phyloP scores from a whole-genome alignment of 306 rosid genomes.

The Begonia masoniana region DNA sequence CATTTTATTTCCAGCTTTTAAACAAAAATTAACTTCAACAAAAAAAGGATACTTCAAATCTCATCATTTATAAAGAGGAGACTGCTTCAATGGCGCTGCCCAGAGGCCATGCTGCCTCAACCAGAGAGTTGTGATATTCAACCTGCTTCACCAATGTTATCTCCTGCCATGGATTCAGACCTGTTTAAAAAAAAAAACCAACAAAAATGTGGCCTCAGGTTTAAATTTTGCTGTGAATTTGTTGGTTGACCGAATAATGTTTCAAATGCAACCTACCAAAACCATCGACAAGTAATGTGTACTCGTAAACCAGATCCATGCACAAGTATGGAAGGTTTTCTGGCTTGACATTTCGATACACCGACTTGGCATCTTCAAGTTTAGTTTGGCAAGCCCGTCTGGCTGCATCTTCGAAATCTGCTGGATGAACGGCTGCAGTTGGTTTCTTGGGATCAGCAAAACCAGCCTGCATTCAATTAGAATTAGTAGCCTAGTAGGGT shows the following conservation, averaged over 20 bases:
- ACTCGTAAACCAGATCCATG: conserved; percentile 92
- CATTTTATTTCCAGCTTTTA: too few species aligned
- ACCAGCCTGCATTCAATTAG: conserved; percentile 48
- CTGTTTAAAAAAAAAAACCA: conserved; percentile 28
- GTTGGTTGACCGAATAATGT: background rate
- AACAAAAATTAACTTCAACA: too few species aligned
- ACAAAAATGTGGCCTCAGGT: background rate
- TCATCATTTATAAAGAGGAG: conserved; percentile 11
- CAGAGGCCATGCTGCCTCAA: conserved; percentile 95
- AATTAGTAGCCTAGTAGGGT: too few species aligned
- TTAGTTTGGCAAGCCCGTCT: conserved; percentile 75
- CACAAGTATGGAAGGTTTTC: conserved; percentile 71
- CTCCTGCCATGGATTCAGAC: conserved; percentile 79
- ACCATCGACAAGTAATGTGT: conserved; percentile 73
- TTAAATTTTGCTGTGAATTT: background rate
- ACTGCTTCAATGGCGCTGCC: conserved; percentile 96
- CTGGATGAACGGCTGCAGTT: conserved; percentile 48
- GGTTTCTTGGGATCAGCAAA: conserved; percentile 62
- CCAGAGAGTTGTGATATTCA: conserved; percentile 48
- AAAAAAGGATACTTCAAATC: too few species aligned
- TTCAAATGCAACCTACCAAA: conserved; percentile 42
- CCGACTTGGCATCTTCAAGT: conserved; percentile 47
- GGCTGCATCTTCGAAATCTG: conserved; percentile 67
- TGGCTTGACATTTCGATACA: conserved; percentile 34
- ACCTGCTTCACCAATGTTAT: conserved; percentile 85